Evolutionary conservation across 768 basidiomycete species (phyloP).

Genomic region (Pleurotus pulmonarius): DNA sequence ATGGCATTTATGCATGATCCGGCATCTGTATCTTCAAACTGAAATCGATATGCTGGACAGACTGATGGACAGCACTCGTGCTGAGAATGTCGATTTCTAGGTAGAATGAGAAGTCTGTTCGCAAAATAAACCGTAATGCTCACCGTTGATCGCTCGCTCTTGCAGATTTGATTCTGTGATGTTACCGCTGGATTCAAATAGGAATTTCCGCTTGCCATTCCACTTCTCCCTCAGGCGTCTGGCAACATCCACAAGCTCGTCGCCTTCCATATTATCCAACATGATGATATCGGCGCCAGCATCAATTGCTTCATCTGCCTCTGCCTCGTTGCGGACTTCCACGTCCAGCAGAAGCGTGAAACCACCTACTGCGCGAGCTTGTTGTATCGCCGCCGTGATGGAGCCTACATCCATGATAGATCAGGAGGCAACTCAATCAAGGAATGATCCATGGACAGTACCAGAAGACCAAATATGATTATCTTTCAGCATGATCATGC

Average conservation of each 20-base stretch:
- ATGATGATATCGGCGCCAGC: conserved; percentile 95
- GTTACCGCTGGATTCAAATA: conserved; percentile 93
- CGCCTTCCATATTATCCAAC: conserved; percentile 91
- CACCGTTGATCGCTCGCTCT: conserved; percentile 80
- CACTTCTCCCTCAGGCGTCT: conserved; percentile 73
- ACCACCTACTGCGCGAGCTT: conserved; percentile 86
- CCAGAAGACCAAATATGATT: conserved; percentile 99
- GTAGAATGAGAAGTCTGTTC: not conserved
- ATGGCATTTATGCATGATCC: conserved; percentile 20
- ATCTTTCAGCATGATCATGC: conserved; percentile 99
- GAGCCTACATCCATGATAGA: conserved; percentile 51
- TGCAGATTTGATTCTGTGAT: conserved; percentile 86
- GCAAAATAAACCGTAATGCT: conserved; percentile 17
- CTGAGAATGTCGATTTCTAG: conserved; percentile 93
- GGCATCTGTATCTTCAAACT: conserved; percentile 90
- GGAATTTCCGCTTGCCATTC: conserved; percentile 76
- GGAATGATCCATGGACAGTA: conserved; percentile 23
- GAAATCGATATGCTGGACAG: conserved; percentile 92
- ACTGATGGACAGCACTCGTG: conserved; percentile 88
- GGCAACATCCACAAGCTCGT: conserved; percentile 64
- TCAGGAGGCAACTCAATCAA: conserved; percentile 6
- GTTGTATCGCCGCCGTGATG: conserved; percentile 81
- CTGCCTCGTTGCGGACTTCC: conserved; percentile 83
- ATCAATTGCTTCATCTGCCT: conserved; percentile 95
- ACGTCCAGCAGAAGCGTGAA: conserved; percentile 92